A percentile compares a stretch with the other conserved stretches of the same genome.
Conservation (phyloP, 129 eudicot species). For the Logfia minima region DNA sequence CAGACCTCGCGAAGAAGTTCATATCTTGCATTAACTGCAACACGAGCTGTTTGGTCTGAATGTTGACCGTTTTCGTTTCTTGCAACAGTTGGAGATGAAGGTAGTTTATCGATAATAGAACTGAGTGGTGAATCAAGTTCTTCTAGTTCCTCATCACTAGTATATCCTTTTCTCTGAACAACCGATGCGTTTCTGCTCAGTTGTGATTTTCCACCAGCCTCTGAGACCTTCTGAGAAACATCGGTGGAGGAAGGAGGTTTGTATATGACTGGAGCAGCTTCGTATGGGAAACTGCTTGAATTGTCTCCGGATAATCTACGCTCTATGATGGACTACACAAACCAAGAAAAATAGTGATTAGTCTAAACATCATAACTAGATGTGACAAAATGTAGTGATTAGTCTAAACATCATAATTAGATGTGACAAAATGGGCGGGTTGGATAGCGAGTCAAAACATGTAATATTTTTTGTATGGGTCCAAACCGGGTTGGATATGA, state of each 20-base stretch:
- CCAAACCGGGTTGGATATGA: too few species aligned
- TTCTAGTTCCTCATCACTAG: conserved; percentile 93
- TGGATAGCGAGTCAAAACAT: not conserved
- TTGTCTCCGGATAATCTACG: conserved; percentile 63
- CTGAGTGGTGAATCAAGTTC: conserved; percentile 71
- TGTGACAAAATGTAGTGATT: too few species aligned
- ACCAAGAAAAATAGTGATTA: not conserved
- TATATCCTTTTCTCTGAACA: conserved; percentile 86
- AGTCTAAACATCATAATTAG: not conserved
- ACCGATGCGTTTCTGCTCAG: conserved; percentile 48
- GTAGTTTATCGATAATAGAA: conserved; percentile 55
- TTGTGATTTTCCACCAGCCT: conserved; percentile 49
- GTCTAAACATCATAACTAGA: not conserved
- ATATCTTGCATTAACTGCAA: conserved; percentile 63
- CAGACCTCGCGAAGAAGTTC: conserved; percentile 96
- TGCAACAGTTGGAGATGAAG: conserved; percentile 42
- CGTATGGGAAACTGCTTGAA: conserved; percentile 64
- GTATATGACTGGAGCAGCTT: conserved; percentile 65
- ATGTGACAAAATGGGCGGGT: not conserved
- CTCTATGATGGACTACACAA: conserved; percentile 65
- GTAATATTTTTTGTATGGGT: not conserved
- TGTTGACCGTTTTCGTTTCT: conserved; percentile 32
- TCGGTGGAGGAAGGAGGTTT: conserved; percentile 58
- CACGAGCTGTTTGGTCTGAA: conserved; percentile 23
- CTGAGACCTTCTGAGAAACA: conserved; percentile 60